Evolutionary conservation across 2,329 filamentous ascomycete genomes (phyloP).

Genomic region (Neocatenulostroma microsporum): DNA sequence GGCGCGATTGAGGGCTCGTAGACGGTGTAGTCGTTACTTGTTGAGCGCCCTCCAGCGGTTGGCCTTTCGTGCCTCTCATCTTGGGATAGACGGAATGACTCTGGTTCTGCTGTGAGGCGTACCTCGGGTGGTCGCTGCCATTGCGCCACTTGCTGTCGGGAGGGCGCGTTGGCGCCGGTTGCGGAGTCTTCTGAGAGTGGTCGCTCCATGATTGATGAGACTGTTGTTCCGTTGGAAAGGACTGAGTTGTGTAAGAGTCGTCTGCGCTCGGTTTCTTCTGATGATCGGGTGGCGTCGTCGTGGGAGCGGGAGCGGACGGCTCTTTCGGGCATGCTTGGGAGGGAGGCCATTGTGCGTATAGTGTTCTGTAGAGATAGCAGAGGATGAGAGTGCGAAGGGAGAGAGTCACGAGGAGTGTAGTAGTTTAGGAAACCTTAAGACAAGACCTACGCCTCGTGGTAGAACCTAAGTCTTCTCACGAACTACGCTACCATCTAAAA

Average conservation of each 20-base stretch:
- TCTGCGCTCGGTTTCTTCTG: conserved; percentile 5
- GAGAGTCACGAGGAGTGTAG: too few species aligned
- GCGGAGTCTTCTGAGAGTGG: conserved; percentile 2
- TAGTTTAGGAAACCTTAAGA: too few species aligned
- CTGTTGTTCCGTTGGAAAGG: conserved; percentile 2
- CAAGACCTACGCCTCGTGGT: too few species aligned
- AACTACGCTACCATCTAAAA: too few species aligned
- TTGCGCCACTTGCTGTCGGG: conserved; percentile 2
- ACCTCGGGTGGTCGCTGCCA: conserved; percentile 3
- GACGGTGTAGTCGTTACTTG: conserved; percentile 3
- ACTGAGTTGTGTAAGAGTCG: conserved; percentile 2
- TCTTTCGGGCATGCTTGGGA: too few species aligned
- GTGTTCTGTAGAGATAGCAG: too few species aligned
- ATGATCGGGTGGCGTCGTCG: not conserved
- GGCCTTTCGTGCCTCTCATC: too few species aligned
- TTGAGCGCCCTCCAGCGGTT: conserved; percentile 6
- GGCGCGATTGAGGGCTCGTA: conserved; percentile 1
- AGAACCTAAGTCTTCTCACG: too few species aligned
- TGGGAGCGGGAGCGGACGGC: too few species aligned
- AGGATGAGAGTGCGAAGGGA: too few species aligned
- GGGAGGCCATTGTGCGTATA: too few species aligned
- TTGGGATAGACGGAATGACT: not conserved
- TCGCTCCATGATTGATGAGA: conserved; percentile 4
- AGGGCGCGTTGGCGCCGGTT: not conserved
- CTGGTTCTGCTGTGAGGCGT: not conserved